These are phyloP conservation scores for Paecilomyces variotii DNA, from an alignment of 2,329 filamentous ascomycete genomes.

Conservation along the genomic window DNA sequence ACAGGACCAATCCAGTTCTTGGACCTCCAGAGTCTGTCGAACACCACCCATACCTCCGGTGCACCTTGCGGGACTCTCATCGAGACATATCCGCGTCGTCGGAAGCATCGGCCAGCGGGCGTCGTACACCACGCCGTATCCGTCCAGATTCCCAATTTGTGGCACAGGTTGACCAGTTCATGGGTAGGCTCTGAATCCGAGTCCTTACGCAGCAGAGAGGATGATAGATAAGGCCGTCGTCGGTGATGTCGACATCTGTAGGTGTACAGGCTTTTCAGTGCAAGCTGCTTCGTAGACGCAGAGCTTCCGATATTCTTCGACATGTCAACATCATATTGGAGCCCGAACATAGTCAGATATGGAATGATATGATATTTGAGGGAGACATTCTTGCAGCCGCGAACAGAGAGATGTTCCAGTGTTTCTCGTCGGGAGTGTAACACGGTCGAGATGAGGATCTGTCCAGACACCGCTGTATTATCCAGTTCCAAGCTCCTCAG, in stretches of 20 bases:
- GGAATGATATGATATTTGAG: constrained; percentile 58
- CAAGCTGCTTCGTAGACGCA: constrained; percentile 33
- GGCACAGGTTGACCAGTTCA: constrained; percentile 51
- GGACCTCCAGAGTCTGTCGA: constrained; percentile 52
- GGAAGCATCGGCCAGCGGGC: constrained; percentile 48
- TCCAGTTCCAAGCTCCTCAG: constrained; percentile 51
- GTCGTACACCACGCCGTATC: constrained; percentile 56
- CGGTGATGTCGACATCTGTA: constrained; percentile 57
- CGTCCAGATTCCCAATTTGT: constrained; percentile 53
- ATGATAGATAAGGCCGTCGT: constrained; percentile 50
- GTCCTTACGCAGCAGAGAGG: constrained; percentile 47
- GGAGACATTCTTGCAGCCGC: constrained; percentile 57
- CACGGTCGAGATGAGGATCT: constrained; percentile 48
- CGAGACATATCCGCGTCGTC: constrained; percentile 49
- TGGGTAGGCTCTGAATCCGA: constrained; percentile 55
- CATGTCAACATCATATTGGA: constrained; percentile 39
- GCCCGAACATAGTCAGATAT: constrained; percentile 43
- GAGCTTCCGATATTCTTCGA: constrained; percentile 27
- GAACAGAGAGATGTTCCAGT: constrained; percentile 52
- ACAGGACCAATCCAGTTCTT: constrained; percentile 49
- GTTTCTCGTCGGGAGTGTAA: constrained; percentile 47
- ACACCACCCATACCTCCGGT: constrained; percentile 55
- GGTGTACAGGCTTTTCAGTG: constrained; percentile 53
- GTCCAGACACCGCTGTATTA: constrained; percentile 53
- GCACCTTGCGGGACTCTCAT: constrained; percentile 48